Percentiles rank a stretch among this genome's conserved stretches.
phyloP scores from a whole-genome alignment of 768 basidiomycete species.

The Neoboletus magnificus region DNA sequence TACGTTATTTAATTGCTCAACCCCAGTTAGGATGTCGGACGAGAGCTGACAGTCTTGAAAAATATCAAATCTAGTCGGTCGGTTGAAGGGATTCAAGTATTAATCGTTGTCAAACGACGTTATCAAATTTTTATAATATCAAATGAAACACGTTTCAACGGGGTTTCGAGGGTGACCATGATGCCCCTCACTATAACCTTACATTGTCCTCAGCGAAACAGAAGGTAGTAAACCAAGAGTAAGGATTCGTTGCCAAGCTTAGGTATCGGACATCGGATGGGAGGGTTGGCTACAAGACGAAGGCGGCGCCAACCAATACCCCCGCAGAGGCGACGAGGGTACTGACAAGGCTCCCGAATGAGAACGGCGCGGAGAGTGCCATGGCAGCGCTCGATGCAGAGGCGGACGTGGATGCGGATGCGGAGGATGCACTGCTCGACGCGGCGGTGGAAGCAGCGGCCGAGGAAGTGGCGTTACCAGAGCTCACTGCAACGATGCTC shows the following conservation, averaged over 20 bases:
- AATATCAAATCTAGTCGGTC: too few relatives aligned
- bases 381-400: conserved; percentile 16
- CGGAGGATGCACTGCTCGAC: neutral
- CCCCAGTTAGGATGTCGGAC: too few relatives aligned
- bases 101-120: neutral
- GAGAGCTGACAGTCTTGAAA: too few relatives aligned
- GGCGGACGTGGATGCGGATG: neutral
- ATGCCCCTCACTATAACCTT: neutral
- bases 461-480: neutral
- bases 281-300: conserved; percentile 19
- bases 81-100: too few relatives aligned
- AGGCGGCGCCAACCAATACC: conserved; percentile 22
- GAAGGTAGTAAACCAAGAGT: neutral
- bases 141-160: neutral
- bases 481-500: neutral
- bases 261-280: neutral
- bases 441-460: neutral
- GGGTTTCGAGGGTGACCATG: too few relatives aligned
- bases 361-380: conserved; percentile 11
- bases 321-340: conserved; percentile 27
- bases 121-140: neutral
- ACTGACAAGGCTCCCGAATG: conserved; percentile 17
- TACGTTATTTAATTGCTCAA: too few relatives aligned
- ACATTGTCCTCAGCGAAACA: neutral
- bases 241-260: neutral